These are phyloP conservation scores for Alternaria novae-zelandiae DNA, from an alignment of 2,329 filamentous ascomycete species.

Conservation along the genomic window DNA sequence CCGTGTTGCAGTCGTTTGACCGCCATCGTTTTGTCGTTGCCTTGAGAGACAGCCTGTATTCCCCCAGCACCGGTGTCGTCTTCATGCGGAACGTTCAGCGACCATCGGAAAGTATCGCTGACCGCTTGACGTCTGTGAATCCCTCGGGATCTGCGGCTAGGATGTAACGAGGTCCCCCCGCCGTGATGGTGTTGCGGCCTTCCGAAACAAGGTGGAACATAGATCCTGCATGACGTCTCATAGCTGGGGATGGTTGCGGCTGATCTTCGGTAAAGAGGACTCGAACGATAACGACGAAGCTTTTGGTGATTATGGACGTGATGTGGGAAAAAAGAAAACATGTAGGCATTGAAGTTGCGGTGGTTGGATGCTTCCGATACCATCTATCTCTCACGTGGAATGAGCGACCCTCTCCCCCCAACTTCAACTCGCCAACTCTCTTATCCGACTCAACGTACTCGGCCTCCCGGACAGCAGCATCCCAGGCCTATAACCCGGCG, in stretches of 20 bases:
- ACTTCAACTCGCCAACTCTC: background rate
- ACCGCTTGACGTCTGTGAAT: constrained; percentile 1
- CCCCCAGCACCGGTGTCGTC: constrained; percentile 14
- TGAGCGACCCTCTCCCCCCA: background rate
- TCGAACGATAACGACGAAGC: background rate
- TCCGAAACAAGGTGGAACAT: constrained; percentile 34
- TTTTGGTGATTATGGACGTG: background rate
- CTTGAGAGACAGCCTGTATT: constrained; percentile 32
- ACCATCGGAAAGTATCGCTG: constrained; percentile 9
- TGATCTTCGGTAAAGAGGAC: background rate
- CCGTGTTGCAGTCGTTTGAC: constrained; percentile 15
- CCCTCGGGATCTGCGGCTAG: constrained; percentile 12
- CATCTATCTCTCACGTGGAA: background rate
- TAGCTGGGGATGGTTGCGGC: background rate
- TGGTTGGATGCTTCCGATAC: background rate
- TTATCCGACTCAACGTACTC: background rate
- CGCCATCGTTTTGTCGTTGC: constrained; percentile 34
- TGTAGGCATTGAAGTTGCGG: background rate
- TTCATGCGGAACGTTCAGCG: constrained; percentile 20
- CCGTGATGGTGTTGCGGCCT: constrained; percentile 19
- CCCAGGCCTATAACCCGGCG: background rate
- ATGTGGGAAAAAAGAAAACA: background rate
- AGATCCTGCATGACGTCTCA: constrained; percentile 26
- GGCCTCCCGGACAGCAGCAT: background rate
- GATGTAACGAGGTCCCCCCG: constrained; percentile 14